phyloP scores from a whole-genome alignment of 2,329 filamentous ascomycete species.

The Lachnellula arida region DNA sequence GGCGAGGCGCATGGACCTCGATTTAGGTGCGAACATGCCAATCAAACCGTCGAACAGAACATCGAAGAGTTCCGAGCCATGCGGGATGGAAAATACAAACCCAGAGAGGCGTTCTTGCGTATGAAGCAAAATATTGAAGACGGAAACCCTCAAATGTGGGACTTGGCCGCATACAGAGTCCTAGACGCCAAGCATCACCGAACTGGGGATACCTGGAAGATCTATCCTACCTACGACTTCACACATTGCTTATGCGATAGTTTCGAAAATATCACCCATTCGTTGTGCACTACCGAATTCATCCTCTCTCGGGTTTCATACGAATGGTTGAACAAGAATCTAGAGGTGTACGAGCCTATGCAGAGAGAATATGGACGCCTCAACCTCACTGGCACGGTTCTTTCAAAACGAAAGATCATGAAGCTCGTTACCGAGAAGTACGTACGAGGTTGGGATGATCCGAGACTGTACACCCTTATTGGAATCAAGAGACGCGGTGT shows the following conservation, averaged over 20 bases:
- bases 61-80: slow-evolving; percentile 81
- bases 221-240: slow-evolving; percentile 94
- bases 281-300: slow-evolving; percentile 90
- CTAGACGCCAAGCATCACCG: slow-evolving; percentile 71
- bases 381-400: slow-evolving; percentile 77
- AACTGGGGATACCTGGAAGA: slow-evolving; percentile 80
- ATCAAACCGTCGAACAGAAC: slow-evolving; percentile 70
- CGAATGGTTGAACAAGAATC: slow-evolving; percentile 78
- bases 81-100: slow-evolving; percentile 85
- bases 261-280: slow-evolving; percentile 88
- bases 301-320: slow-evolving; percentile 80
- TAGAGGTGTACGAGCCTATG: slow-evolving; percentile 87
- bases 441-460: slow-evolving; percentile 88
- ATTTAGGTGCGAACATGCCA: slow-evolving; percentile 76
- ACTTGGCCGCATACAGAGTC: slow-evolving; percentile 85
- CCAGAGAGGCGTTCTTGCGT: slow-evolving; percentile 75
- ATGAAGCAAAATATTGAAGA: slow-evolving; percentile 89
- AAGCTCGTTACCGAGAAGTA: slow-evolving; percentile 72
- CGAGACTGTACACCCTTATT: slow-evolving; percentile 82
- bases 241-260: slow-evolving; percentile 88
- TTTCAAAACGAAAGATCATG: slow-evolving; percentile 80
- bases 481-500: slow-evolving; percentile 79
- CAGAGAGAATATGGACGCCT: slow-evolving; percentile 80
- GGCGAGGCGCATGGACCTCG: slow-evolving; percentile 66
- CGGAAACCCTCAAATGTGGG: slow-evolving; percentile 95